A percentile compares a stretch with the other conserved stretches of the same genome.
Evolutionary conservation across 2,329 filamentous ascomycete species (phyloP).

Genomic region (Aspergillus caelatus): DNA sequence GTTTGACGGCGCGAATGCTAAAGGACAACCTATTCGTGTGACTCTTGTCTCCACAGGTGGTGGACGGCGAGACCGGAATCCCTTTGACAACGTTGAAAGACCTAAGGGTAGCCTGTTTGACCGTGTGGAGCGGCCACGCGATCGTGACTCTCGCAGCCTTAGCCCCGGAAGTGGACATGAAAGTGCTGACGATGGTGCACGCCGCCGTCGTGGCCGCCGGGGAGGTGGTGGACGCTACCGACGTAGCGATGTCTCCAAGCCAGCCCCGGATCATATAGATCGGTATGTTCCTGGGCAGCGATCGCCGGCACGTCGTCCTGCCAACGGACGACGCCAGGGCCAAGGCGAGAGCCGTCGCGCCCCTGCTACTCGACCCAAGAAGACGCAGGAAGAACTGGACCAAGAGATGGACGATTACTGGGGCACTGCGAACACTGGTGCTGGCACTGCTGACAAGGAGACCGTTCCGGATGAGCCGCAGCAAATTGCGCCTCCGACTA

Average conservation of each 20-base stretch:
- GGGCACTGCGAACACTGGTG: slow-evolving; percentile 50
- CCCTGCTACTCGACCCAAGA: slow-evolving; percentile 65
- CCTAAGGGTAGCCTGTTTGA: slow-evolving; percentile 67
- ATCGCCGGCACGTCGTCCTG: slow-evolving; percentile 43
- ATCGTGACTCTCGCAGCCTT: slow-evolving; percentile 45
- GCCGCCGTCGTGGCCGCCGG: slow-evolving; percentile 46
- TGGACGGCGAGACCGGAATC: slow-evolving; percentile 41
- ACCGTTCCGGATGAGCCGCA: slow-evolving; percentile 24
- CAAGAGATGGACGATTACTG: slow-evolving; percentile 98
- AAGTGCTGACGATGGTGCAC: slow-evolving; percentile 33
- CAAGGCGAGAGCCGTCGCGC: slow-evolving; percentile 41
- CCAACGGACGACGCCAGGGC: slow-evolving; percentile 52
- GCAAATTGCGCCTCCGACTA: slow-evolving; percentile 33
- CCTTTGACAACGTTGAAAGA: slow-evolving; percentile 54
- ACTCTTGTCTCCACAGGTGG: slow-evolving; percentile 61
- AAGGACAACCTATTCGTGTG: slow-evolving; percentile 80
- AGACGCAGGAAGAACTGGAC: slow-evolving; percentile 89
- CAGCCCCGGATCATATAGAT: slow-evolving; percentile 70
- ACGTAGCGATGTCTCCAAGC: slow-evolving; percentile 58
- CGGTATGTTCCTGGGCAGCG: slow-evolving; percentile 71
- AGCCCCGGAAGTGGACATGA: slow-evolving; percentile 43
- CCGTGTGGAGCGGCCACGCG: slow-evolving; percentile 54
- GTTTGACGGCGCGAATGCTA: slow-evolving; percentile 88
- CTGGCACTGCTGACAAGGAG: slow-evolving; percentile 43
- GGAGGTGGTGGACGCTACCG: slow-evolving; percentile 44